A percentile compares a stretch with the other conserved stretches of the same genome.
Evolutionary conservation across 2,329 filamentous ascomycete species (phyloP).

Genomic region (Talaromyces marneffei): DNA sequence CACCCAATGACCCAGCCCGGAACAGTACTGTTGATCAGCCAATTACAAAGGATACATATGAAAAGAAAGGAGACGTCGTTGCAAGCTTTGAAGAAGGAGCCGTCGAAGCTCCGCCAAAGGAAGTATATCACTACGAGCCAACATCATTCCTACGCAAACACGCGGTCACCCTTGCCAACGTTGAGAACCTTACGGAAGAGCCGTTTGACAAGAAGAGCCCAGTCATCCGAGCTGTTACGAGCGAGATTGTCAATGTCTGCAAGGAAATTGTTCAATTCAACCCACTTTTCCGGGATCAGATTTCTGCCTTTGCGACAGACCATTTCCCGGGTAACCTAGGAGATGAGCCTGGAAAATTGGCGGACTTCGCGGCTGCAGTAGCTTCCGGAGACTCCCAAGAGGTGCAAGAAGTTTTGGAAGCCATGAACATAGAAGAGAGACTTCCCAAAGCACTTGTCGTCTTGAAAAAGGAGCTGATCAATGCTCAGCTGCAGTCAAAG

Average conservation of each 20-base stretch:
- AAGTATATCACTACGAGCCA: conserved; percentile 63
- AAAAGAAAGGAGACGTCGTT: conserved; percentile 88
- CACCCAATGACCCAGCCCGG: conserved; percentile 49
- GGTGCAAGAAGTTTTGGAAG: conserved; percentile 83
- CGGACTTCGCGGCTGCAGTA: conserved; percentile 94
- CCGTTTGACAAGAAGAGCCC: conserved; percentile 84
- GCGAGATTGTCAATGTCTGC: conserved; percentile 98
- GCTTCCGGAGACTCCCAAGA: conserved; percentile 90
- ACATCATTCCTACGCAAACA: conserved; percentile 88
- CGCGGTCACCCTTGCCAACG: conserved; percentile 87
- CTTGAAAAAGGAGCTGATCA: conserved; percentile 97
- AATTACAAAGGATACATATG: conserved; percentile 37
- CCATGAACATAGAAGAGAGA: conserved; percentile 84
- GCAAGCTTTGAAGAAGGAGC: conserved; percentile 89
- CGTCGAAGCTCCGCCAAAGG: conserved; percentile 51
- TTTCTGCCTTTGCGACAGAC: conserved; percentile 93
- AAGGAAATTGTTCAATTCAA: conserved; percentile 95
- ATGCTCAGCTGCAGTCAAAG: conserved; percentile 92
- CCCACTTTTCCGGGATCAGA: conserved; percentile 91
- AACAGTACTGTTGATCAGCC: conserved; percentile 29
- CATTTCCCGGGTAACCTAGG: conserved; percentile 92
- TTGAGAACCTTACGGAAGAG: conserved; percentile 86
- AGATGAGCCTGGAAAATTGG: conserved; percentile 88
- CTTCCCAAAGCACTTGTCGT: conserved; percentile 87
- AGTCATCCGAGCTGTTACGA: conserved; percentile 84